Evolutionary conservation across 2,329 filamentous ascomycete genomes (phyloP).

Genomic region (Chalara sp.): DNA sequence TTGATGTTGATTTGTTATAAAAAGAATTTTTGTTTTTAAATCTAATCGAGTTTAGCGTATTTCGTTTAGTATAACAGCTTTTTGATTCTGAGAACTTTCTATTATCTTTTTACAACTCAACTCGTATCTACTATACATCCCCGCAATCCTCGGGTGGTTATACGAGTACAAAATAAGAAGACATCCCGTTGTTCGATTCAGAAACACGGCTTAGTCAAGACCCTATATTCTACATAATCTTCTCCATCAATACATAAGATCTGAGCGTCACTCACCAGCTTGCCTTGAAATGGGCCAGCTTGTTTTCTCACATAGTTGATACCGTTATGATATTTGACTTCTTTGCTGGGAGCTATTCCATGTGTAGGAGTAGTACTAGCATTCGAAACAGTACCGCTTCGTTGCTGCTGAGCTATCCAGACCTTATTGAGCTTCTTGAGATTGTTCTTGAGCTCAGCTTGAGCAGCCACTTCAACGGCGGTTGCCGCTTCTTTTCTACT

Average conservation of each 20-base stretch:
- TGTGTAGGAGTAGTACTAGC: neutral
- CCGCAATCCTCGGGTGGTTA: too few relatives aligned
- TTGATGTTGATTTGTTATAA: too few relatives aligned
- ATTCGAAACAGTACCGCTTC: neutral
- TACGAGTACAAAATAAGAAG: too few relatives aligned
- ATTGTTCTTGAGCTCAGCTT: constrained; percentile 23
- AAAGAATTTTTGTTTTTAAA: too few relatives aligned
- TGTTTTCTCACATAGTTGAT: constrained; percentile 57
- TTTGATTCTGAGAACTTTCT: too few relatives aligned
- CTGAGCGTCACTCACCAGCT: constrained; percentile 54
- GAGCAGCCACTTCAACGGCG: constrained; percentile 18
- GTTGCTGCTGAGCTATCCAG: constrained; percentile 23
- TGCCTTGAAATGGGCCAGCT: constrained; percentile 53
- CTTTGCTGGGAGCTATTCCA: constrained; percentile 32
- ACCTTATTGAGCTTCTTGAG: constrained; percentile 25
- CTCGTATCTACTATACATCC: too few relatives aligned
- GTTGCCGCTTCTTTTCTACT: constrained; percentile 21
- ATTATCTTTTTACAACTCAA: too few relatives aligned
- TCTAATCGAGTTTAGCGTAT: too few relatives aligned
- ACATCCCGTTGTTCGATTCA: constrained; percentile 19
- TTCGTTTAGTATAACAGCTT: too few relatives aligned
- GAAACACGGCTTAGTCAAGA: constrained; percentile 57
- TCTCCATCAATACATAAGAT: constrained; percentile 60
- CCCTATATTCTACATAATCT: constrained; percentile 60
- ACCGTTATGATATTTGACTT: constrained; percentile 48